Evolutionary conservation across 768 basidiomycete species (phyloP).

Genomic region (Amanita subjunquillea): DNA sequence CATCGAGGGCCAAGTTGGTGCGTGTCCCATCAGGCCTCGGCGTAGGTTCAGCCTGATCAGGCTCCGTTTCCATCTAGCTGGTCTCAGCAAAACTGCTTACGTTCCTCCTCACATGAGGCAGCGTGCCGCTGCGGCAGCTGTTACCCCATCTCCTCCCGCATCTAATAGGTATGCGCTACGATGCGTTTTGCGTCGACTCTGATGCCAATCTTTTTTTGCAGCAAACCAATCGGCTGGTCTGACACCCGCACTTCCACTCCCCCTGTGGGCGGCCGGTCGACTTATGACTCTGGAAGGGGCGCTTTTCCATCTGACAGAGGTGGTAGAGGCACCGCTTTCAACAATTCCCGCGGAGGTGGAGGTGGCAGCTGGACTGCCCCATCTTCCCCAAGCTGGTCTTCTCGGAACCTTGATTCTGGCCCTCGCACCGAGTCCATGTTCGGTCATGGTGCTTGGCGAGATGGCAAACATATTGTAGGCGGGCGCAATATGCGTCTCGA

Average conservation of each 20-base stretch:
- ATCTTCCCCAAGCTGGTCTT: slow-evolving; percentile 31
- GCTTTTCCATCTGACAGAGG: slow-evolving; percentile 23
- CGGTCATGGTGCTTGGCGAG: slow-evolving; percentile 77
- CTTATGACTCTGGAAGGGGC: slow-evolving; percentile 28
- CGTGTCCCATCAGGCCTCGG: slow-evolving; percentile 15
- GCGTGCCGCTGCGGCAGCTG: slow-evolving; percentile 73
- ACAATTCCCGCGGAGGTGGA: slow-evolving; percentile 30
- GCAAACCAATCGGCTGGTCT: slow-evolving; percentile 57
- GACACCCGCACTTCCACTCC: slow-evolving; percentile 63
- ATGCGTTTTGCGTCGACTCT: slow-evolving; percentile 1
- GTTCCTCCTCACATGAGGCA: slow-evolving; percentile 88
- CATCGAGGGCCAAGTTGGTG: slow-evolving; percentile 71
- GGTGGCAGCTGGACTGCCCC: slow-evolving; percentile 32
- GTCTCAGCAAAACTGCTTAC: slow-evolving; percentile 76
- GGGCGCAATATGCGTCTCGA: slow-evolving; percentile 80
- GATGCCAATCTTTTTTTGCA: slow-evolving; percentile 9
- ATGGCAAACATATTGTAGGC: slow-evolving; percentile 82
- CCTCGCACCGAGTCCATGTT: slow-evolving; percentile 34
- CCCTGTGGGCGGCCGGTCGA: slow-evolving; percentile 35
- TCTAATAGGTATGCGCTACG: slow-evolving; percentile 41
- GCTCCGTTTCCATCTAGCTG: slow-evolving; percentile 31
- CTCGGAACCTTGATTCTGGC: slow-evolving; percentile 25
- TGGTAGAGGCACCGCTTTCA: slow-evolving; percentile 27
- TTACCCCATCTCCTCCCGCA: slow-evolving; percentile 28
- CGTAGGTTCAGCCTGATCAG: slow-evolving; percentile 5